Percentiles rank a stretch among this genome's conserved stretches.
These are phyloP conservation scores for Colletotrichum viniferum DNA, from an alignment of 2,329 filamentous ascomycete species.

Conservation along the genomic window DNA sequence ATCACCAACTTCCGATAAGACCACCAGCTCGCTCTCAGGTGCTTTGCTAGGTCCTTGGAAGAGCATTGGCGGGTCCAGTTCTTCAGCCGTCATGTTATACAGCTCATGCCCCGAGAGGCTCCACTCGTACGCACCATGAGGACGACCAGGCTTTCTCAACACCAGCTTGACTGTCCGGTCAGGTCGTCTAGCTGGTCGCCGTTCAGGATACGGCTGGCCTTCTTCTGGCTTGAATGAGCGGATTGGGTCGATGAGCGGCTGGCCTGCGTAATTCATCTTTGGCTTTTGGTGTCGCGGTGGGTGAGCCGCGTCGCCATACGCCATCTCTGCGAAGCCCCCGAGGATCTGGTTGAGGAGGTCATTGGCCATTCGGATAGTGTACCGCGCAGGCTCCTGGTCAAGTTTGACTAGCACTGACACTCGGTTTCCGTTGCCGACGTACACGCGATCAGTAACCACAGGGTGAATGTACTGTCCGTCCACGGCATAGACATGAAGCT, in stretches of 20 bases:
- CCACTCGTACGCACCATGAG: slow-evolving; percentile 1
- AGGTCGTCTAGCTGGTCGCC: not conserved
- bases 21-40: not conserved
- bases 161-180: not conserved
- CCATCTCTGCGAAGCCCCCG: not conserved
- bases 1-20: not conserved
- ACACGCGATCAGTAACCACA: not conserved
- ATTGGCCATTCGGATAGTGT: slow-evolving; percentile 35
- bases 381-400: slow-evolving; percentile 36
- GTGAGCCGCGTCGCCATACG: not conserved
- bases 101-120: not conserved
- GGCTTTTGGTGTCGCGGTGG: not conserved
- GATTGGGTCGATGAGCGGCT: not conserved
- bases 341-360: not conserved
- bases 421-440: slow-evolving; percentile 41
- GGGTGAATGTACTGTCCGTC: slow-evolving; percentile 47
- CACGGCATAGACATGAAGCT: slow-evolving; percentile 45
- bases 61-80: not conserved
- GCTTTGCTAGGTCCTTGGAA: not conserved
- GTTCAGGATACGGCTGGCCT: not conserved
- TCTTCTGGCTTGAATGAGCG: not conserved
- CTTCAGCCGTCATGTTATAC: not conserved
- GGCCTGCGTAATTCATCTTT: not conserved
- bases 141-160: not conserved
- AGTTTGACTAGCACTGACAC: slow-evolving; percentile 45